These are phyloP conservation scores for Annona squamosa DNA, from an alignment of 164 flowering plant species.

Conservation along the genomic window DNA sequence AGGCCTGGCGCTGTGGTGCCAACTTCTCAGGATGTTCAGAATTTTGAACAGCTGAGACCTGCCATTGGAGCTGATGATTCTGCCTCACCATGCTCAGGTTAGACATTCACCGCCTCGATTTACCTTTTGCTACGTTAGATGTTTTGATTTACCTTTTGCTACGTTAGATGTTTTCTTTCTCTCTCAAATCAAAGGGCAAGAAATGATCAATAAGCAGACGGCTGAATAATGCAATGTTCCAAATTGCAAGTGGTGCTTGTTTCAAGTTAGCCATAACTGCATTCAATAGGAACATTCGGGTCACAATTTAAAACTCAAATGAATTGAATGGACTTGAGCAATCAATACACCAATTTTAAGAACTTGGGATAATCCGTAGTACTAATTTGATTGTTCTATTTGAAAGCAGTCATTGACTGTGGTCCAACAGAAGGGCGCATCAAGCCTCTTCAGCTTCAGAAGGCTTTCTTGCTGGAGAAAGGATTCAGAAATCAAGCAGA, in stretches of 20 bases:
- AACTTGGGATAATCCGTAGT: background rate
- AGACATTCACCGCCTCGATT: too few relatives aligned
- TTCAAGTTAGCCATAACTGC: background rate
- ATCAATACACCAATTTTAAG: background rate
- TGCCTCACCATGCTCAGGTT: slow-evolving; percentile 17
- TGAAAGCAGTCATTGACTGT: slow-evolving; percentile 5
- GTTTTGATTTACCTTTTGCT: background rate
- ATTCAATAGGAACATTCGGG: background rate
- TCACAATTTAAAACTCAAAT: background rate
- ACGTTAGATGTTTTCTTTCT: background rate
- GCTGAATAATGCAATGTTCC: background rate
- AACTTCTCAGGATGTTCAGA: slow-evolving; percentile 8
- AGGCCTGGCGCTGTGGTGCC: background rate
- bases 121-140: background rate
- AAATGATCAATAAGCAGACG: background rate
- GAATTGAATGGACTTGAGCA: background rate
- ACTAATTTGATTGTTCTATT: background rate
- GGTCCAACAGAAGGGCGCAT: background rate
- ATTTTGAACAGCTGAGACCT: background rate
- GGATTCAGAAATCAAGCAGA: background rate
- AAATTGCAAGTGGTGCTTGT: background rate
- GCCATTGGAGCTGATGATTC: background rate
- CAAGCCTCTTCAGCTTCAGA: background rate
- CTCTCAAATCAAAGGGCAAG: background rate
- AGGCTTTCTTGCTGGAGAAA: slow-evolving; percentile 3